Conservation (phyloP, 495 filamentous ascomycete species). For the Peziza echinospora region DNA sequence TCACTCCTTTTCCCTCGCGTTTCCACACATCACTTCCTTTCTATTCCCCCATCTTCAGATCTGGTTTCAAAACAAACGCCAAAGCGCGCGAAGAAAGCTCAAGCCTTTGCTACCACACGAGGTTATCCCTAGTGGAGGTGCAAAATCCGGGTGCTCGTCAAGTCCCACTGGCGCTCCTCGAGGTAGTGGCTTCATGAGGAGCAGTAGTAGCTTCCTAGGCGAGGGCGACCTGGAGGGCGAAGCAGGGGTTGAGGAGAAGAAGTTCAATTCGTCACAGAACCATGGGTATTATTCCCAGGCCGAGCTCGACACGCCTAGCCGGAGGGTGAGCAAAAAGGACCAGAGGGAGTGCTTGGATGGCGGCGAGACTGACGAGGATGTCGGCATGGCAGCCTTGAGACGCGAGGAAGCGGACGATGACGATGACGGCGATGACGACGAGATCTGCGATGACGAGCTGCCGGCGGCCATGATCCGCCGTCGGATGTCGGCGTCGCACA, state of each 20-base stretch:
- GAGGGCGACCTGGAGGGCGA: not conserved
- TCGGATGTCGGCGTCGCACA: not conserved
- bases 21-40: not conserved
- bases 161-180: not conserved
- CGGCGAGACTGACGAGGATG: not conserved
- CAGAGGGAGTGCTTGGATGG: not conserved
- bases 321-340: not conserved
- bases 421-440: not conserved
- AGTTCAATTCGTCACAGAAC: conserved; percentile 5
- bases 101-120: conserved; percentile 70
- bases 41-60: no score
- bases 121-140: conserved; percentile 23
- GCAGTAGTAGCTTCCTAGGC: not conserved
- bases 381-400: not conserved
- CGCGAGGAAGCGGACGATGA: conserved; percentile 1
- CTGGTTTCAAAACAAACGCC: conserved; percentile 97
- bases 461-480: not conserved
- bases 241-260: not conserved
- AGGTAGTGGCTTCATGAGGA: not conserved
- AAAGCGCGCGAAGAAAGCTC: conserved; percentile 79
- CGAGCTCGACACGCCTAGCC: conserved; percentile 5
- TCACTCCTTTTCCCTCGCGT: not conserved
- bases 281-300: conserved; percentile 3
- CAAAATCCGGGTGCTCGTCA: not conserved
- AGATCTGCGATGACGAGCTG: not conserved